Conservation (phyloP, 495 filamentous ascomycete species). For the Trichoderma reesei region DNA sequence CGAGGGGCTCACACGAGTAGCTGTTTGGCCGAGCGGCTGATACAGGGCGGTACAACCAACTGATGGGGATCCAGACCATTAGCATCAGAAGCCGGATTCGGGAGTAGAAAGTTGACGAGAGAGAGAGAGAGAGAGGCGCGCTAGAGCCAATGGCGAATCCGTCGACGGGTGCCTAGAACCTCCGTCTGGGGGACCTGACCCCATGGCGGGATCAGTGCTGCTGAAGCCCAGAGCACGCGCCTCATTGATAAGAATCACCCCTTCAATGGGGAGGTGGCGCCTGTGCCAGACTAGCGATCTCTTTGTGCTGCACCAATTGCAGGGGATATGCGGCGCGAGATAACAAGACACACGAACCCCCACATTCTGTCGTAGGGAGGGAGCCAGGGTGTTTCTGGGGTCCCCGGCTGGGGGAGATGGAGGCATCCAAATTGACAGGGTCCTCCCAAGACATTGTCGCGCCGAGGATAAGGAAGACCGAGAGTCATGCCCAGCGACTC, state of each 20-base stretch:
- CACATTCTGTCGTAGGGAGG: conserved; percentile 4
- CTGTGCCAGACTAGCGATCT: not conserved
- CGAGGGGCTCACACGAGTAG: no score
- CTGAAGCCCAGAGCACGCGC: not conserved
- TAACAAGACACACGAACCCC: conserved; percentile 8
- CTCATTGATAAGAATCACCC: not conserved
- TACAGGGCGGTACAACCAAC: not conserved
- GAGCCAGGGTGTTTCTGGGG: conserved; percentile 5
- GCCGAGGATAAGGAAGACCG: conserved; percentile 3
- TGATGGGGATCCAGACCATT: not conserved
- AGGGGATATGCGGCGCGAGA: not conserved
- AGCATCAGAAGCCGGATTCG: not conserved
- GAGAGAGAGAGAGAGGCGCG: not conserved
- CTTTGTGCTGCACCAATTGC: not conserved
- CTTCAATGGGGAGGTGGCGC: not conserved
- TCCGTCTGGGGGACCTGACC: not conserved
- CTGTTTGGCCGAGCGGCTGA: no score
- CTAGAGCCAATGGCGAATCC: not conserved
- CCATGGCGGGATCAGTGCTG: not conserved
- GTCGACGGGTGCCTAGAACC: not conserved
- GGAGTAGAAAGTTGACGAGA: not conserved
- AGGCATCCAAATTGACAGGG: not conserved
- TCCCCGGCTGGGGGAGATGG: not conserved
- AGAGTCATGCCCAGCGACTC: not conserved
- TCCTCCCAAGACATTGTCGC: not conserved